Evolutionary conservation across 73 alveolate species (phyloP), one percentile per base, ranked within the genome.

Genomic region (Effrenium voratum): DNA sequence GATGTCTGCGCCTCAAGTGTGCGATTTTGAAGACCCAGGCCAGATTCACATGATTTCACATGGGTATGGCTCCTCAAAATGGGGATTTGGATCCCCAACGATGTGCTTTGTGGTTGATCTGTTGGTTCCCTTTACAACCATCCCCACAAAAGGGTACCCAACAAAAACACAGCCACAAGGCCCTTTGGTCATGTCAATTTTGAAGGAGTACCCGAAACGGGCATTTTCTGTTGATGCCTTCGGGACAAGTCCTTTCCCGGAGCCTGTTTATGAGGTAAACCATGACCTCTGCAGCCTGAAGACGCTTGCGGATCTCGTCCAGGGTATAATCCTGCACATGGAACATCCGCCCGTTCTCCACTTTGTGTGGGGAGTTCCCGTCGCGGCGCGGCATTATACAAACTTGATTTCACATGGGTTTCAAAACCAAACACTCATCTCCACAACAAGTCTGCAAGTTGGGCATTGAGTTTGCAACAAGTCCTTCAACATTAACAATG

Each of bases 321-420:
- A 85, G 81, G 66, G 93, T 38, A 81, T 57, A 85, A 81, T 85
- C 93, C 93, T 85, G 59, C 47, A 30, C 82, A 72, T 32, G 3
- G 28, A 57, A n/a, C n/a, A n/a, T n/a, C n/a, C n/a, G n/a, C n/a
- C n/a, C n/a, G n/a, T n/a, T n/a, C n/a, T n/a, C n/a, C n/a, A n/a
- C n/a, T n/a, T n/a, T n/a, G n/a, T n/a, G n/a, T n/a, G n/a, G n/a
- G n/a, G n/a, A n/a, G n/a, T n/a, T n/a, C n/a, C n/a, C n/a, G n/a
- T n/a, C n/a, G n/a, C n/a, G n/a, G n/a, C n/a, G n/a, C n/a, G n/a
- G n/a, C n/a, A n/a, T n/a, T n/a, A n/a, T n/a, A n/a, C n/a, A n/a
- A n/a, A n/a, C n/a, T n/a, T n/a, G n/a, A 57, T 57, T 57, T 30
- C n/a, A 57, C 16, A 22, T 57, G 72, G n/a, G 38, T 1, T 72